These are phyloP conservation scores for Ustilago esculenta DNA, from an alignment of 1,284 basidiomycete genomes.

Conservation along the genomic window DNA sequence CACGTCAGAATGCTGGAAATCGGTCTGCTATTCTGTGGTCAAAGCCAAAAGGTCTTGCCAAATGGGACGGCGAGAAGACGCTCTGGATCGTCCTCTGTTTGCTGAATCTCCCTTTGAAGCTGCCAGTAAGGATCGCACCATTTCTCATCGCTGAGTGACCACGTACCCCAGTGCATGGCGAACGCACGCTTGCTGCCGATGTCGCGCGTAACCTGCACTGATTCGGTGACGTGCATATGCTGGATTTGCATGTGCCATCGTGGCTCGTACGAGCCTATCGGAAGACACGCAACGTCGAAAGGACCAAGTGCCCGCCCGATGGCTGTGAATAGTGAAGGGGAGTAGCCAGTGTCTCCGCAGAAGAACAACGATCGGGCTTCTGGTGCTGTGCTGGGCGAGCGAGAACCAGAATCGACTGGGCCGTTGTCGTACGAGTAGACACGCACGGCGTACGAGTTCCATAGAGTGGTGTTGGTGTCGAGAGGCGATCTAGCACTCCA, in stretches of 20 bases:
- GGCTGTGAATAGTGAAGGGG: slow-evolving; percentile 68
- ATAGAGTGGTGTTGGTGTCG: slow-evolving; percentile 70
- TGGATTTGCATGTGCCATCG: slow-evolving; percentile 59
- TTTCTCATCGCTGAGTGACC: slow-evolving; percentile 68
- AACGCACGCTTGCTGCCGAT: slow-evolving; percentile 52
- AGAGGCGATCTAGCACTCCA: slow-evolving; percentile 70
- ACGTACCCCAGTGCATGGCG: slow-evolving; percentile 70
- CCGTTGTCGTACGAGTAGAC: slow-evolving; percentile 14
- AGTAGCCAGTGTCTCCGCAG: slow-evolving; percentile 69
- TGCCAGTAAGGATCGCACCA: slow-evolving; percentile 56
- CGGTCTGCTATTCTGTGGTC: too few species aligned
- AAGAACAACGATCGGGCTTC: slow-evolving; percentile 63
- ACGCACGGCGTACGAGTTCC: slow-evolving; percentile 60
- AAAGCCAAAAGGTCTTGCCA: slow-evolving; percentile 44
- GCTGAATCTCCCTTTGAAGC: slow-evolving; percentile 35
- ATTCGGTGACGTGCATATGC: slow-evolving; percentile 55
- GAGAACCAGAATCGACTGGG: not conserved
- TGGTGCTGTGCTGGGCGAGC: not conserved
- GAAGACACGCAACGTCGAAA: slow-evolving; percentile 69
- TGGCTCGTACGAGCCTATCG: slow-evolving; percentile 68
- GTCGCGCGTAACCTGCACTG: slow-evolving; percentile 52
- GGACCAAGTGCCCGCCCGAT: slow-evolving; percentile 69
- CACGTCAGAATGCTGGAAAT: too few species aligned
- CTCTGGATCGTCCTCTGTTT: slow-evolving; percentile 12
- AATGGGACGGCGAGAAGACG: slow-evolving; percentile 45